Evolutionary conservation across 805 yeast genomes (phyloP), one percentile per base, ranked within the genome.

Genomic region (Cyberlindnera bimundalis): DNA sequence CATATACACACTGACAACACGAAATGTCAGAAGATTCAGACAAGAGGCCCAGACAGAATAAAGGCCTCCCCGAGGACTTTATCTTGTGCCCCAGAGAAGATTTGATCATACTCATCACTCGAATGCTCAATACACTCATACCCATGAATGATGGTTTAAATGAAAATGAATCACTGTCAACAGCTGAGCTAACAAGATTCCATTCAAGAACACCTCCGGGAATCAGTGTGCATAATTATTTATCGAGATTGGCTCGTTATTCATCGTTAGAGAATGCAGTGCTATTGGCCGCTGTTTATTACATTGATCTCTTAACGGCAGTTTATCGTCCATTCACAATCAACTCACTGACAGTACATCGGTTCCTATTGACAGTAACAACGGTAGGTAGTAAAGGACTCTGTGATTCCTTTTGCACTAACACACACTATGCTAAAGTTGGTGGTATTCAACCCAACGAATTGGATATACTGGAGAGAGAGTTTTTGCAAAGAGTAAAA

Each of bases 171-270:
- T 39, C 60, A 21, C 24, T 70, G 5, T 58, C 62, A 14, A 60
- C 68, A 11, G 55, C 61, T 14, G 62, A 67, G 32, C 70, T 93
- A 38, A 91, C 99, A 1, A 68, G 98, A 49, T 91, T 91, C 61
- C 99, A 91, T 61, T 89, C 97, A 4, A 73, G 97, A 47, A 81
- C 91, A 0, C 96, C 97, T 4, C 98, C 99, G 0, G 76, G 75
- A 14, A 91, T 91, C 32, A 82, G 96, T 6, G 78, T 89, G 13
- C 76, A 74, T 49, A 85, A 84, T 40, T 91, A 91, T 55, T 62
- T 90, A 32, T 64, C 80, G 33, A 73, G 98, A 52, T 67, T 91
- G 35, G 74, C 91, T 7, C 83, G 85, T 52, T 91, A 85, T 62
- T 89, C 96, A 43, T 79, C 87, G 33, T 68, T 93, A 43, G 96